These are phyloP conservation scores for Royoungia palumana DNA, from an alignment of 768 basidiomycete genomes.

Conservation along the genomic window DNA sequence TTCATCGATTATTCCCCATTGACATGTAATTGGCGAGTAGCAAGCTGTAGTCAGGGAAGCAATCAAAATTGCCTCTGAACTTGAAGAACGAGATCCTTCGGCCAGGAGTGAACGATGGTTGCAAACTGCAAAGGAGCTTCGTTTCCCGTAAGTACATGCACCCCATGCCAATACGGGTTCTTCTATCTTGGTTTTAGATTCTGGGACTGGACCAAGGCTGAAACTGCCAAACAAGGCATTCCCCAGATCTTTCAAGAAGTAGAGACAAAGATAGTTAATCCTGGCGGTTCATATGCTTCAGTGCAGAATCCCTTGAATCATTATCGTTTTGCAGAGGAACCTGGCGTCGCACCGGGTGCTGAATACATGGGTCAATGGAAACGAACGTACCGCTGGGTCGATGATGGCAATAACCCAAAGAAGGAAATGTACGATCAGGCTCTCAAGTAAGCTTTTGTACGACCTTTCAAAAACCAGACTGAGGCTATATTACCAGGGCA, in stretches of 20 bases:
- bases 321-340: neutral
- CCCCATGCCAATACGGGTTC: neutral
- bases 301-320: neutral
- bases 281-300: neutral
- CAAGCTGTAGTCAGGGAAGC: slow-evolving; percentile 18
- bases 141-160: slow-evolving; percentile 13
- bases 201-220: slow-evolving; percentile 7
- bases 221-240: neutral
- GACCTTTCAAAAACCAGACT: too few relatives aligned
- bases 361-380: neutral
- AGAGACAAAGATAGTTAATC: neutral
- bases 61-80: slow-evolving; percentile 8
- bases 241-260: neutral
- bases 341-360: neutral
- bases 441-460: slow-evolving; percentile 2
- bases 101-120: slow-evolving; percentile 10
- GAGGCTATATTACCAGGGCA: neutral
- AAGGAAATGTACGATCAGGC: slow-evolving; percentile 11
- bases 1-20: neutral
- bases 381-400: slow-evolving; percentile 16
- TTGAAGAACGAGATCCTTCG: neutral
- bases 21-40: neutral
- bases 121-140: slow-evolving; percentile 9
- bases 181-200: slow-evolving; percentile 2
- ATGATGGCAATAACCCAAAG: neutral